Base-by-base conservation (phyloP, 2,329 filamentous ascomycete genomes). In the Venturia nashicola region DNA sequence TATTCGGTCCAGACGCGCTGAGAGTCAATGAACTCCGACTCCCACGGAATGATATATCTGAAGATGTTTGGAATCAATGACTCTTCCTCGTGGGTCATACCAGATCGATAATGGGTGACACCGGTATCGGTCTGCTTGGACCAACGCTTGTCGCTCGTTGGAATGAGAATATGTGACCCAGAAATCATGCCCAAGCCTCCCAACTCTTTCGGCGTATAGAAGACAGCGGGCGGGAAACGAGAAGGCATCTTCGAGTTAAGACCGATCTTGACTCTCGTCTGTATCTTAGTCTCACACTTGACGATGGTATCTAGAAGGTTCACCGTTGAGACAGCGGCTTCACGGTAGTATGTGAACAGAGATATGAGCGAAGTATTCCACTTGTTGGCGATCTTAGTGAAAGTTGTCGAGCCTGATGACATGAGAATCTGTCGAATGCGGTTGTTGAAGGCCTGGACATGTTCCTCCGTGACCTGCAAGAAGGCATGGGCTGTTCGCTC, bases 381-480 rank as follows among this genome's bases (percentile, higher is more conserved):
- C 78, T 99, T 99, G 78, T 99, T 99, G 59, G 95, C 94, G 72
- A 99, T 99, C 83, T 99, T 99, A 57, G 94, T 99, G 78, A 99
- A 99, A 0, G 94, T 99, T 0, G 94, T 99, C 5, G 91, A 96
- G n/a, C 94, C 95, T 65, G 94, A 97, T 12, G 93, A 97, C 94
- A 99, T 99, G 64, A 99, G 82, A 73, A 99, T 99, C 72, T 99
- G 94, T 65, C 94, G 86, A 72, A 99, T 99, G 51, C 95, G 87
- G 75, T 99, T 99, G 77, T 99, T 99, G 82, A 99, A 99, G 76
- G 97, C 97, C 68, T 93, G 89, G 60, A 99, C 93, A 72, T 99
- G 94, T 72, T 97, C 94, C 71, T 97, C 93, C 0, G 94, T 97
- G 27, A 99, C 94, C 72, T 97, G 93, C 63, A 99, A 78, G 83